phyloP scores from a whole-genome alignment of 73 alveolate genomes.

The Paramecium sexaurelia region DNA sequence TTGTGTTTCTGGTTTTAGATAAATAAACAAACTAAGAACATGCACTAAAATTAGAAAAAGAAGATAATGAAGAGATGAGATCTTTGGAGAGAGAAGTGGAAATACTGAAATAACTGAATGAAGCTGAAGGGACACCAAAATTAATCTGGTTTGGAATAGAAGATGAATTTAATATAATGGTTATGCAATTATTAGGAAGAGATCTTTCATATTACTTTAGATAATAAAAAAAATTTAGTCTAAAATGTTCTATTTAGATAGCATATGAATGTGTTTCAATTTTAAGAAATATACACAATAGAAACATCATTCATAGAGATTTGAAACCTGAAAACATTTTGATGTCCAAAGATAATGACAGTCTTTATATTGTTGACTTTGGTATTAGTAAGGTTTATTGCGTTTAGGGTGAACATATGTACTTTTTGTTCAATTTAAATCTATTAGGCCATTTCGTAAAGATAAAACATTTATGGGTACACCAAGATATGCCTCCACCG shows the following conservation, averaged over 20 bases:
- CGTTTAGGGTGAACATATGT: constrained; percentile 52
- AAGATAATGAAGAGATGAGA: constrained; percentile 56
- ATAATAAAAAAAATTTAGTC: constrained; percentile 6
- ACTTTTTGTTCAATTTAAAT: not conserved
- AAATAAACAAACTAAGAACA: not conserved
- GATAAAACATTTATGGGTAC: constrained; percentile 78
- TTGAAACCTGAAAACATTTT: constrained; percentile 80
- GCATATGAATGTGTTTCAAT: constrained; percentile 56
- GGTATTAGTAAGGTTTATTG: constrained; percentile 58
- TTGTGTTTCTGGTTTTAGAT: constrained; percentile 23
- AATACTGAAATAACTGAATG: not conserved
- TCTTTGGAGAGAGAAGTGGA: constrained; percentile 42
- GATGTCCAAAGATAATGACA: constrained; percentile 54
- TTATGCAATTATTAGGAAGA: constrained; percentile 41
- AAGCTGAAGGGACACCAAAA: constrained; percentile 27
- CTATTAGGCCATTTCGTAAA: constrained; percentile 46
- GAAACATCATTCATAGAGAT: constrained; percentile 78
- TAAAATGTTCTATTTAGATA: constrained; percentile 31
- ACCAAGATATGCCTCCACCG: constrained; percentile 93
- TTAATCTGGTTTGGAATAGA: constrained; percentile 35
- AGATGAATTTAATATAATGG: not conserved
- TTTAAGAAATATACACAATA: constrained; percentile 63
- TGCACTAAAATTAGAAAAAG: constrained; percentile 47
- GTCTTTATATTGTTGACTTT: constrained; percentile 56
- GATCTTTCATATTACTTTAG: constrained; percentile 11